Evolutionary conservation across 441 rosid species (phyloP).

Genomic region (Pelargonium cotyledonis): DNA sequence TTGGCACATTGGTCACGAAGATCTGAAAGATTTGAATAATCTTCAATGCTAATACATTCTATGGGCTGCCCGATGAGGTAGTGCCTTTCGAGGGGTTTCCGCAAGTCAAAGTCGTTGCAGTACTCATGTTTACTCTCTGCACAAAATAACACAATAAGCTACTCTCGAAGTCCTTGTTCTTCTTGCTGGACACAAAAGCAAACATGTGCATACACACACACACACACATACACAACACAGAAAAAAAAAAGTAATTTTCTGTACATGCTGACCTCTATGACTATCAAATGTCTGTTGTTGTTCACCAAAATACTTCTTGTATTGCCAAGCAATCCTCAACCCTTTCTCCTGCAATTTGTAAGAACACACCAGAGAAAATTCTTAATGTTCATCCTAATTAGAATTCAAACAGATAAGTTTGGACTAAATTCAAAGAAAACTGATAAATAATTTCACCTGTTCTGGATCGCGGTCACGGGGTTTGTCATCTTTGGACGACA

Average conservation of each 20-base stretch:
- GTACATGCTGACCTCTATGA: slow-evolving; percentile 28
- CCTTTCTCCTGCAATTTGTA: slow-evolving; percentile 53
- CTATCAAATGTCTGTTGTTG: slow-evolving; percentile 40
- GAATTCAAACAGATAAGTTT: background rate
- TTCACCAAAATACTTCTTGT: slow-evolving; percentile 79
- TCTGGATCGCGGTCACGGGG: slow-evolving; percentile 34
- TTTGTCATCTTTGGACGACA: slow-evolving; percentile 52
- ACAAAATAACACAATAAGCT: slow-evolving; percentile 13
- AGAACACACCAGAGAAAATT: slow-evolving; percentile 10
- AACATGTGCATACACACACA: too few relatives aligned
- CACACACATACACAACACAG: too few relatives aligned
- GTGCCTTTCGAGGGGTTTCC: slow-evolving; percentile 90
- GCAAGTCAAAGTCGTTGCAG: slow-evolving; percentile 79
- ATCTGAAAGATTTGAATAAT: slow-evolving; percentile 43
- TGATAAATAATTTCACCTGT: slow-evolving; percentile 36
- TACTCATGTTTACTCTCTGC: slow-evolving; percentile 59
- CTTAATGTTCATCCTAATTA: background rate
- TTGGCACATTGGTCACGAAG: slow-evolving; percentile 46
- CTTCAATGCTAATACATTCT: slow-evolving; percentile 66
- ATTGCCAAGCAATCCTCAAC: slow-evolving; percentile 97
- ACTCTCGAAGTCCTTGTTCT: background rate
- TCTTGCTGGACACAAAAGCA: too few relatives aligned
- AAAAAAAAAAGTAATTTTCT: background rate
- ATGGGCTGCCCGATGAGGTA: slow-evolving; percentile 41
- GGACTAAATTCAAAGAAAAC: background rate